Percentiles rank a stretch among this genome's conserved stretches.
Conservation (phyloP, 164 flowering plant genomes). For the grape (Vitis vinifera) region DNA sequence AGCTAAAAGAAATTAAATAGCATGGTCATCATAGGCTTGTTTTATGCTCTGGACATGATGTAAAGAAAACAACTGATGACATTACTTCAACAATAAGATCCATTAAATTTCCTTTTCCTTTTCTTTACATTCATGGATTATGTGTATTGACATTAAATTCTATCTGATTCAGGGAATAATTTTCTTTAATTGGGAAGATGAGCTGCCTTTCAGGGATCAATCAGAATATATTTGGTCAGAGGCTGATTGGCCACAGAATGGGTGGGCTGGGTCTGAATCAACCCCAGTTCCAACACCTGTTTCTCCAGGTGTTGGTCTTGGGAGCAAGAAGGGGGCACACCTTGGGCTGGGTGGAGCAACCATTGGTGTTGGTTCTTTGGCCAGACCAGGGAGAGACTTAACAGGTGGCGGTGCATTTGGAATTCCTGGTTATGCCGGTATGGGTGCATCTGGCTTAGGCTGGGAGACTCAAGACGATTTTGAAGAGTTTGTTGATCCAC, state of each 20-base stretch:
- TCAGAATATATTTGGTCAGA: slow-evolving; percentile 73
- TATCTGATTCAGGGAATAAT: slow-evolving; percentile 66
- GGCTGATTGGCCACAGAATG: slow-evolving; percentile 93
- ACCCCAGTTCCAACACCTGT: slow-evolving; percentile 80
- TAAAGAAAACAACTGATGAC: background rate
- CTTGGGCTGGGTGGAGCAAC: slow-evolving; percentile 90
- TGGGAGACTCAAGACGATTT: slow-evolving; percentile 82
- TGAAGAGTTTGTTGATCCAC: slow-evolving; percentile 80
- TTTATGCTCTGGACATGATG: background rate
- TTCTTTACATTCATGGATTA: background rate
- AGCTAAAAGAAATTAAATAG: background rate
- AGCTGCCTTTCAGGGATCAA: slow-evolving; percentile 25
- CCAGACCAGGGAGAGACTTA: slow-evolving; percentile 59
- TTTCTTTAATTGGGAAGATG: slow-evolving; percentile 62
- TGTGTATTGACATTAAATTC: slow-evolving; percentile 3
- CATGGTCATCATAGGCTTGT: background rate
- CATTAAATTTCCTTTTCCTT: background rate
- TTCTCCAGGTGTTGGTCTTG: slow-evolving; percentile 80
- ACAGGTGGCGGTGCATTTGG: slow-evolving; percentile 78
- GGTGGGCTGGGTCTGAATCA: slow-evolving; percentile 82
- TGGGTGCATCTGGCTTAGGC: slow-evolving; percentile 75
- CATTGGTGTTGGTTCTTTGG: slow-evolving; percentile 53
- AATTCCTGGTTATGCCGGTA: slow-evolving; percentile 80
- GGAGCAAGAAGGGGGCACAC: slow-evolving; percentile 67
- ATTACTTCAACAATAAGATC: background rate